Evolutionary conservation across 1,284 basidiomycete species (phyloP), one percentile per base, ranked within the genome.

Genomic region (Ceratobasidium sp.): DNA sequence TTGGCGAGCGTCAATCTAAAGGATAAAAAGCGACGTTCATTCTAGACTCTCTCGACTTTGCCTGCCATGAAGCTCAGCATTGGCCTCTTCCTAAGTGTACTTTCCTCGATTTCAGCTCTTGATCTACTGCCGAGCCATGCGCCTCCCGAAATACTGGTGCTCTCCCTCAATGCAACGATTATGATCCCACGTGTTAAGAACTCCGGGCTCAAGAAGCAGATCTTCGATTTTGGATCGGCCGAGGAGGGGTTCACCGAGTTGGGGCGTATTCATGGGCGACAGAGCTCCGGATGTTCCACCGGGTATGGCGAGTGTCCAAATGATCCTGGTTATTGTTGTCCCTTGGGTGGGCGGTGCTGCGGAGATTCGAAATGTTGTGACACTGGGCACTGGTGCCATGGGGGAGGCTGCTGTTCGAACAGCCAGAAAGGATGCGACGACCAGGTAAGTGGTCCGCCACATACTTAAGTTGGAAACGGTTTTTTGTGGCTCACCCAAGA

Each of bases 211-310:
- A 46, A 74, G 27, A 44, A 64, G 12, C 59, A 74, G 27, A n/a
- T 64, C 0, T 74, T 74, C 23, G 70, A 73, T 27, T 73, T 73
- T 52, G 70, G 70, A 23, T 73, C 70, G 20, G 57, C 27, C n/a
- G 59, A 74, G 20, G 64, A 6, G 30, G 70, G 70, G 16, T 64
- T 74, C n/a, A 38, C 70, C 41, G 59, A 74, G 57, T 33, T 74
- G 57, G 41, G 33, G 18, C 57, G n/a, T 5, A 20, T 74, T 3
- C 20, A 64, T 20, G 48, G 54, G 14, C 70, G 70, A 16, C 70
- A 62, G 30, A 6, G 3, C 3, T n/a, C n/a, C n/a, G 14, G 1
- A n/a, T 74, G 70, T 27, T 16, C 55, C 3, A 62, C 23, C 20
- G 70, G 70, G 33, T 60, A 33, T 20, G 70, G 59, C 18, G 30